phyloP scores from a whole-genome alignment of 352 stramenopile species.

The Pythium apleroticum region DNA sequence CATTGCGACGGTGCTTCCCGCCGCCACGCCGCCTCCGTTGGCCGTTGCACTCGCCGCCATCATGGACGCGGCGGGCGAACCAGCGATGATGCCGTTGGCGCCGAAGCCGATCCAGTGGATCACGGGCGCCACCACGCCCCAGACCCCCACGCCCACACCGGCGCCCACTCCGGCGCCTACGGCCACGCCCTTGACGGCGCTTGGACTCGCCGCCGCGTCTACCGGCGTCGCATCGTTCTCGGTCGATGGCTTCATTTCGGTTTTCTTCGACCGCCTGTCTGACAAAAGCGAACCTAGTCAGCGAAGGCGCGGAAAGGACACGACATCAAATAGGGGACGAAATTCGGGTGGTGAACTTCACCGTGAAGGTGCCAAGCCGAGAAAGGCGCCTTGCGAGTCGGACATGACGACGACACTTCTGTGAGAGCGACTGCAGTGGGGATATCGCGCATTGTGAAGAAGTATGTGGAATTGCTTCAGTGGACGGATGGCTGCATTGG shows the following conservation, averaged over 20 bases:
- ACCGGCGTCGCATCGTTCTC: background rate
- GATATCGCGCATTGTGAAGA: no score
- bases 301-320: no score
- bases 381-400: no score
- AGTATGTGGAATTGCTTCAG: no score
- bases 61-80: slow-evolving; percentile 44
- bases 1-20: slow-evolving; percentile 37
- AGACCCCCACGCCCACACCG: slow-evolving; percentile 25
- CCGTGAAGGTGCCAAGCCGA: no score
- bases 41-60: slow-evolving; percentile 55
- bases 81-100: slow-evolving; percentile 37
- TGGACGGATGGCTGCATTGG: no score
- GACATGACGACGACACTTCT: no score
- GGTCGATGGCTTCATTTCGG: background rate
- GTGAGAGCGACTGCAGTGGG: no score
- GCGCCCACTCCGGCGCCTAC: slow-evolving; percentile 27
- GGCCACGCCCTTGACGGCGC: slow-evolving; percentile 5
- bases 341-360: no score
- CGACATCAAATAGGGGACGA: no score
- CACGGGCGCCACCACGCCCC: slow-evolving; percentile 28
- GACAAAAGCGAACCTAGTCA: background rate
- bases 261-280: no score
- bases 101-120: slow-evolving; percentile 44
- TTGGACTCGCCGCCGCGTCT: background rate
- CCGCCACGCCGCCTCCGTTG: slow-evolving; percentile 45